Base-by-base conservation (phyloP, 257 asterid genomes). In the Lantana camara region DNA sequence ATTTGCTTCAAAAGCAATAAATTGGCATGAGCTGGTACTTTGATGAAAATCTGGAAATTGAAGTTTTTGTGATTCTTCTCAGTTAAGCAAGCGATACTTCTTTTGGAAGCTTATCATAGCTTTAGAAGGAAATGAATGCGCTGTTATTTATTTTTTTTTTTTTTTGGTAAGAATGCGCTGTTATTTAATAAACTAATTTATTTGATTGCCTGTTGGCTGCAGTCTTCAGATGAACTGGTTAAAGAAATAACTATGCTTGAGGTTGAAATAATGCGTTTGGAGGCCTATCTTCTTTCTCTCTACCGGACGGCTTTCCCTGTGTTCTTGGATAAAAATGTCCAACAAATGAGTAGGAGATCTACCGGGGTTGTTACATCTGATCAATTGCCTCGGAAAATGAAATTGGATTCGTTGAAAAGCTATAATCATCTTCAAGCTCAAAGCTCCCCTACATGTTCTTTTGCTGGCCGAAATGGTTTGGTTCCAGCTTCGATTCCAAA, bases 161-260 rank as follows among this genome's bases (percentile, higher is more conserved):
- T 12, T 49, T 55, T 0, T 30, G 52, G 57, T 67, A n/a, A n/a
- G n/a, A n/a, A n/a, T n/a, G n/a, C n/a, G n/a, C n/a, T n/a, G n/a
- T n/a, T n/a, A n/a, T n/a, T n/a, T n/a, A n/a, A n/a, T n/a, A 61
- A 44, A 50, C 53, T 69, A 45, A 51, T 42, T 42, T 27, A 34
- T 16, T 24, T 35, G 29, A 41, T 58, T 61, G 56, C 40, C 8
- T 35, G 40, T 35, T 35, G 40, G 13, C 40, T 29, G 75, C 90
- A 85, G 95, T 86, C 91, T 38, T 75, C 95, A 52, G 74, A 67
- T 15, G 91, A 85, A 49, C 76, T 92, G 76, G 75, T 85, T 80
- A 74, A 80, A 60, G 97, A 92, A 75, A 92, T 92, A 64, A 68
- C 88, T 20, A 47, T 54, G 23, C 93, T 92, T 48, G 98, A 92